Conservation (phyloP, 805 yeast genomes). For the Saccharomycopsis sp. region DNA sequence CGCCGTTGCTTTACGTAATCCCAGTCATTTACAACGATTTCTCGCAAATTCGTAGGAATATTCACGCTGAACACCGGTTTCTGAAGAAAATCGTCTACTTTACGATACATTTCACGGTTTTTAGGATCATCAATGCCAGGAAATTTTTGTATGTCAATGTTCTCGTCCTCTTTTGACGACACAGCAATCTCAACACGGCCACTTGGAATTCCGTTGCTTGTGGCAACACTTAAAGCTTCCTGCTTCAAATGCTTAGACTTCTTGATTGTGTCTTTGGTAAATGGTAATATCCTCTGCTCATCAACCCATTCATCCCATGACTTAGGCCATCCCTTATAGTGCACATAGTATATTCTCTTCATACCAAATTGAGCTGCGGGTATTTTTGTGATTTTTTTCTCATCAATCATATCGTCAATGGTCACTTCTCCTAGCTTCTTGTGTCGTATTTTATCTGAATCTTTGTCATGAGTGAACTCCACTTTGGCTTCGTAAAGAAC, state of each 20-base stretch:
- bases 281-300: conserved; percentile 56
- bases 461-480: conserved; percentile 52
- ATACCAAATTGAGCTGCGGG: background rate
- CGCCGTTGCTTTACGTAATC: conserved; percentile 77
- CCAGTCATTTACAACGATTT: conserved; percentile 85
- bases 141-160: conserved; percentile 1
- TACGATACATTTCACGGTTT: conserved; percentile 19
- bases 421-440: conserved; percentile 20
- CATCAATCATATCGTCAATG: background rate
- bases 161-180: conserved; percentile 4
- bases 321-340: conserved; percentile 91
- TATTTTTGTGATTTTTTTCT: conserved; percentile 2
- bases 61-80: conserved; percentile 41
- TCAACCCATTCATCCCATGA: conserved; percentile 98
- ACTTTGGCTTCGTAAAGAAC: conserved; percentile 83
- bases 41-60: conserved; percentile 62
- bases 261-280: conserved; percentile 59
- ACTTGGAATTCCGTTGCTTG: background rate
- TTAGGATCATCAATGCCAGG: background rate
- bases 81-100: conserved; percentile 24
- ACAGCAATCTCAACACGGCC: conserved; percentile 14
- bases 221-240: conserved; percentile 34
- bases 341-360: conserved; percentile 54
- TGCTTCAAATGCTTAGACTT: conserved; percentile 54
- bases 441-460: conserved; percentile 33